Conservation (phyloP, 2,329 filamentous ascomycete species). For the Curvularia spicifera region DNA sequence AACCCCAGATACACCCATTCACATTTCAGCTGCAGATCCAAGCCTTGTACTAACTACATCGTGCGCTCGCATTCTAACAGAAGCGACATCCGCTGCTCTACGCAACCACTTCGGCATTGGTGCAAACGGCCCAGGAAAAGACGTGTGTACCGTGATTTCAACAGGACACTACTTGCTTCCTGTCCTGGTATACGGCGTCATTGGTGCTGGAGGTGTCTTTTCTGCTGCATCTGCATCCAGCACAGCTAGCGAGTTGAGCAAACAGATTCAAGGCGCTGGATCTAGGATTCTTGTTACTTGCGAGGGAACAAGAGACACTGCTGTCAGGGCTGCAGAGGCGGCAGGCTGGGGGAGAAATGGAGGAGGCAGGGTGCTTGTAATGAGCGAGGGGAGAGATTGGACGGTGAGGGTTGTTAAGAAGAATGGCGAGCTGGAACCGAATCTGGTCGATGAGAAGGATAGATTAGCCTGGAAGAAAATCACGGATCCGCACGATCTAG, state of each 20-base stretch:
- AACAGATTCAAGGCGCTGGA: constrained; percentile 54
- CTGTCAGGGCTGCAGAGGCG: constrained; percentile 58
- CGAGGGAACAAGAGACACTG: constrained; percentile 56
- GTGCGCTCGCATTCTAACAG: constrained; percentile 56
- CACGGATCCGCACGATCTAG: constrained; percentile 57
- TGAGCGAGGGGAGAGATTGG: constrained; percentile 54
- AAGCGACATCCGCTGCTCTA: constrained; percentile 63
- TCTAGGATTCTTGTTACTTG: constrained; percentile 56
- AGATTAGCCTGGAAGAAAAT: constrained; percentile 61
- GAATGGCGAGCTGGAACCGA: constrained; percentile 27
- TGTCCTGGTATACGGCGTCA: constrained; percentile 61
- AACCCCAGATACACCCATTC: constrained; percentile 60
- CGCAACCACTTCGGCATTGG: constrained; percentile 63
- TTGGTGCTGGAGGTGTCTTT: constrained; percentile 66
- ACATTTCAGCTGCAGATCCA: constrained; percentile 64
- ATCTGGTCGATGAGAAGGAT: constrained; percentile 49
- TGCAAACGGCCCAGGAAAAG: constrained; percentile 53
- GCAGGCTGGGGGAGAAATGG: constrained; percentile 49
- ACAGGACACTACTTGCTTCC: constrained; percentile 64
- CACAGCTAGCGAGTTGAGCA: constrained; percentile 59
- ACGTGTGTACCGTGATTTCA: constrained; percentile 63
- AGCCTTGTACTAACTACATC: constrained; percentile 61
- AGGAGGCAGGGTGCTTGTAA: constrained; percentile 57
- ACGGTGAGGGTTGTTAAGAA: constrained; percentile 42
- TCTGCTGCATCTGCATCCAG: constrained; percentile 61